Base-by-base conservation (phyloP, 129 eudicot genomes). In the Scalesia atractyloides region DNA sequence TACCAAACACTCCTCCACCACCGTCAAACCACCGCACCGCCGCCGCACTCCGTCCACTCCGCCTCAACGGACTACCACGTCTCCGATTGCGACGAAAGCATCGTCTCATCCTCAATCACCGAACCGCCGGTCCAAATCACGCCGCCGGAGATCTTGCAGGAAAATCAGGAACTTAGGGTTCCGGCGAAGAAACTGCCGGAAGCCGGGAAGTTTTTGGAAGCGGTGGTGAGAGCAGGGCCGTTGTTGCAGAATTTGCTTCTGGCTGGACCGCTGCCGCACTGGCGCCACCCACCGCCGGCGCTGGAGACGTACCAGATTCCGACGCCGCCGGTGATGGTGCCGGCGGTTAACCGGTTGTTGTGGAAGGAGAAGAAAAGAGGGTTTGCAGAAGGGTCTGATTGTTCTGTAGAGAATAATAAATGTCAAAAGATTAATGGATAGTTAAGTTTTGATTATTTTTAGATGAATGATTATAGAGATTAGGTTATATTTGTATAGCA, bases 281-380 rank as follows among this genome's bases (percentile, higher is more conserved):
- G 98, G 98, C 85, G 94, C 66, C 92, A 88, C 85, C 98, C 96
- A 0, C 98, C 98, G 5, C 96, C 98, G 48, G 84, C 90, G 15
- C 62, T 93, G 15, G 95, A 87, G 70, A 36, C 82, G 64, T 69
- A 76, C 57, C 85, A 79, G 80, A 93, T 93, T 53, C 95, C 97
- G 36, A 84, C 86, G 43, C 89, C 95, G 4, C 95, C 96, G 16
- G 73, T 87, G 57, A 70, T 69, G 44, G 10, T 60, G 8, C 66
- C 66, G 66, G 11, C 66, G 39, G 48, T 65, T 22, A 34, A 72
- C 67, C 75, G 41, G 62, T 7, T 67, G 54, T 18, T 70, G 47
- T 81, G 78, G 46, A 43, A 41, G 2, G 13, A 57, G 36, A 78
- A 70, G 87, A 91, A 88, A 84, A 86, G 96, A 46, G 80, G 78